Base-by-base conservation (phyloP, 768 basidiomycete species). In the Termitomyces eurrhizus region DNA sequence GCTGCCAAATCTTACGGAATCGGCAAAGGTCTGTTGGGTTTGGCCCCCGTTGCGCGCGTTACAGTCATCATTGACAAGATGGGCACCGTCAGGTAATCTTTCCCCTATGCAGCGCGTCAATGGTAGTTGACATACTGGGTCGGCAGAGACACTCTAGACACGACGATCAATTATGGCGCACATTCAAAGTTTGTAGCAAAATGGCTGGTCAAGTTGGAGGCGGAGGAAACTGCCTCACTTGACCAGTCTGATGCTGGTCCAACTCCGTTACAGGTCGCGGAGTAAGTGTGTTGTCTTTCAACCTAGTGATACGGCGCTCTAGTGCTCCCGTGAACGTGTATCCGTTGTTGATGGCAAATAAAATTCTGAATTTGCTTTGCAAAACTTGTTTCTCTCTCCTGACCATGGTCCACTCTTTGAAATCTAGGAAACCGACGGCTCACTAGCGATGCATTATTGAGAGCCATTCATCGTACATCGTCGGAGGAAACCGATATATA, bases 11-110 rank as follows among this genome's bases (percentile, higher is more conserved):
- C 81, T 3, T 94, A 89, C 66, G 73, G 78, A 1, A 79, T 92
- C n/a, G 83, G 83, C 12, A 87, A 82, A 65, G 83, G 84, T 1
- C 65, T 93, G 63, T 70, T 93, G 33, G 92, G 93, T 18, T 62
- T 93, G 13, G 74, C 75, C 0, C 79, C 83, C 45, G 68, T 75
- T 45, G 82, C 83, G 4, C 82, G 93, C 13, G 82, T 85, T 37
- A 94, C 92, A 3, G 88, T 92, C 68, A 77, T 93, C 65, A 85
- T 94, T 61, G 90, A 92, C 69, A 77, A 74, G 53, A 78, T 87
- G 54, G 92, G 93, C 9, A 74, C 84, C 49, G 76, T 94, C 33
- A 79, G 81, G 85, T 90, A 70, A 37, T 78, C 69, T n/a, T 65
- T 55, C 18, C 39, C 16, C 3, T 32, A 33, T 5, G 42, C 44